Base-by-base conservation (phyloP, 352 stramenopile species). In the Blastocystis sp. region DNA sequence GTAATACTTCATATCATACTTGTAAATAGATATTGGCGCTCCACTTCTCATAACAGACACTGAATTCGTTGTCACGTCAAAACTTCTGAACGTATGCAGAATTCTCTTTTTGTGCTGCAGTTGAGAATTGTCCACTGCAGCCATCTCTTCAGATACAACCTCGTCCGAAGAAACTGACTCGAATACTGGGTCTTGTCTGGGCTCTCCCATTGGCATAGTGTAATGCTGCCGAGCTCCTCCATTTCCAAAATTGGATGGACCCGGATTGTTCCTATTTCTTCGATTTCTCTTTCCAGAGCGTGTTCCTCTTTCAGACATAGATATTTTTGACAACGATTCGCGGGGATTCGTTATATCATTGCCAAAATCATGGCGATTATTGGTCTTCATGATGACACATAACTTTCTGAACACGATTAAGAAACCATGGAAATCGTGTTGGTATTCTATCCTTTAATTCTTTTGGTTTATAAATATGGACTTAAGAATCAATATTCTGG, bases 1-100 rank as follows among this genome's bases (percentile, higher is more conserved):
- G 15, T 37, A 9, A 20, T 69, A 6, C 47, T 84, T 64, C 50
- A 84, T 9, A 64, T 84, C 73, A 45, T 84, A 84, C 50, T 84
- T 84, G 53, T 84, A 84, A 43, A 84, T 66, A n/a, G 73, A 47
- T 13, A 66, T 50, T 6, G 73, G 73, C 1, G 15, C 20, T 4
- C 45, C 41, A 9, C 29, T 23, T n/a, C 29, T 50, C 6, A 64
- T 61, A 7, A 80, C 6, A 18, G 34, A 29, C 54, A 80, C 69
- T 20, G 63, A 34, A 63, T 53, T 80, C 29, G 69, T 80, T 34
- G 69, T 63, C 47, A 80, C 45, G 0, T 20, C 6, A 20, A 80
- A 39, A 8, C n/a, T 34, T 62, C 23, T 26, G 26, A 23, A 15
- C 20, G 39, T 59, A n/a, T 45, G 15, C 20, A 37, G 2, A 34